Evolutionary conservation across 2,329 filamentous ascomycete species (phyloP).

Genomic region (Lachnellula occidentalis): DNA sequence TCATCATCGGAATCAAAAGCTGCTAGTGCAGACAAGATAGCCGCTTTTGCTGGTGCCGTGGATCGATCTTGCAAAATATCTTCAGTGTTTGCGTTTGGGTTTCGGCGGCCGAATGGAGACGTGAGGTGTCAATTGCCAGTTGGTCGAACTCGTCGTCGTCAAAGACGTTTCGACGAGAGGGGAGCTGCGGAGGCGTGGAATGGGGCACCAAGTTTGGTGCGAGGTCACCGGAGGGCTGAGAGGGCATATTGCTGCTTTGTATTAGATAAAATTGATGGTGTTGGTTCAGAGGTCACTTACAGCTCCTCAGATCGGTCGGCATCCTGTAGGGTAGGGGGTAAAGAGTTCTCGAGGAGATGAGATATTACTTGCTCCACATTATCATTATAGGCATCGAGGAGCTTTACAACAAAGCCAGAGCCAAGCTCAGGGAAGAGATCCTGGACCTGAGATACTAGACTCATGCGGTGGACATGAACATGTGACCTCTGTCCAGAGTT

Average conservation of each 20-base stretch:
- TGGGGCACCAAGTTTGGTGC: slow-evolving; percentile 48
- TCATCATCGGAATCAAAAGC: slow-evolving; percentile 92
- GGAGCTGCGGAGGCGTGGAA: slow-evolving; percentile 51
- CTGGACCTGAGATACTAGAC: slow-evolving; percentile 82
- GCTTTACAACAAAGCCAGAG: slow-evolving; percentile 70
- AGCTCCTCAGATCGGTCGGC: slow-evolving; percentile 58
- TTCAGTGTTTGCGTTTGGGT: slow-evolving; percentile 61
- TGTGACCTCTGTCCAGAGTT: slow-evolving; percentile 26
- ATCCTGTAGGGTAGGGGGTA: slow-evolving; percentile 61
- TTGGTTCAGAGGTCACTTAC: slow-evolving; percentile 16
- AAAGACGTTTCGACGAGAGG: slow-evolving; percentile 65
- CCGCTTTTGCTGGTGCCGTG: slow-evolving; percentile 68
- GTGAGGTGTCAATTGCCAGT: slow-evolving; percentile 59
- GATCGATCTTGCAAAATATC: slow-evolving; percentile 61
- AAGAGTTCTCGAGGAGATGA: slow-evolving; percentile 71
- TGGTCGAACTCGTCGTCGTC: slow-evolving; percentile 76
- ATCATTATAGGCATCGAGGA: slow-evolving; percentile 74
- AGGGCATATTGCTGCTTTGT: slow-evolving; percentile 23
- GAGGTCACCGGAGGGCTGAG: slow-evolving; percentile 22
- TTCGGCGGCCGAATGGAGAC: slow-evolving; percentile 73
- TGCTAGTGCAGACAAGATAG: slow-evolving; percentile 81
- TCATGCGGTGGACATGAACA: slow-evolving; percentile 71
- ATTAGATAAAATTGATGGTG: background rate
- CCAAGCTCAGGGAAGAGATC: slow-evolving; percentile 88
- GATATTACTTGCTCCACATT: slow-evolving; percentile 74